Conservation (phyloP, 2,329 filamentous ascomycete genomes). For the Penicillium sp. region DNA sequence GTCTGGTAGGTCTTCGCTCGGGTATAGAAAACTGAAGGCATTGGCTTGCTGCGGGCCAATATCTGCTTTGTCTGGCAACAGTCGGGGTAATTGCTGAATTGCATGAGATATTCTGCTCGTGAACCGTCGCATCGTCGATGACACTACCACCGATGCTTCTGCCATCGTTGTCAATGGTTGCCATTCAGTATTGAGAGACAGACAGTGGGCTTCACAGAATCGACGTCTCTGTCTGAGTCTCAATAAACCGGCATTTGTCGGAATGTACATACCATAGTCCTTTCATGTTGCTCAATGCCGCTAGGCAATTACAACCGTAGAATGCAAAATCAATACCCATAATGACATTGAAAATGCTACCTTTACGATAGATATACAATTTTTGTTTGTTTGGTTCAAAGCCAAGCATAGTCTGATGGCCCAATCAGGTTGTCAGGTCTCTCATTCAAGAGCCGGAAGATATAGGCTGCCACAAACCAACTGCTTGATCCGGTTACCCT, state of each 20-base stretch:
- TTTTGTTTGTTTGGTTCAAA: neutral
- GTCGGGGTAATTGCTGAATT: neutral
- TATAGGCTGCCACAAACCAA: no score
- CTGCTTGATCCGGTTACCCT: neutral
- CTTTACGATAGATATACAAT: neutral
- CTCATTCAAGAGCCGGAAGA: no score
- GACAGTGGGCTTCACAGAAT: neutral
- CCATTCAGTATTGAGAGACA: neutral
- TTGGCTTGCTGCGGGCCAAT: neutral
- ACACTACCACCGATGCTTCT: neutral
- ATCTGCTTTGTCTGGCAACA: neutral
- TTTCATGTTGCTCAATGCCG: neutral
- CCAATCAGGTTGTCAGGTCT: no score
- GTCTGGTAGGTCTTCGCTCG: neutral
- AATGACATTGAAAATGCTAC: neutral
- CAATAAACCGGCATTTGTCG: neutral
- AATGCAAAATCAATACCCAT: neutral
- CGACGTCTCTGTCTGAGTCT: neutral
- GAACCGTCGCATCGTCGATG: neutral
- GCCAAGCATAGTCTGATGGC: no score
- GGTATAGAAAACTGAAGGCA: no score
- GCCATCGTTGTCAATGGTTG: neutral
- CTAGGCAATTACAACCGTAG: neutral
- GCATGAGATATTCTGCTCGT: neutral
- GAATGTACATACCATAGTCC: neutral